Base-by-base conservation (phyloP, 192 early-diverging fungal genomes). In the Coemansia sp. region DNA sequence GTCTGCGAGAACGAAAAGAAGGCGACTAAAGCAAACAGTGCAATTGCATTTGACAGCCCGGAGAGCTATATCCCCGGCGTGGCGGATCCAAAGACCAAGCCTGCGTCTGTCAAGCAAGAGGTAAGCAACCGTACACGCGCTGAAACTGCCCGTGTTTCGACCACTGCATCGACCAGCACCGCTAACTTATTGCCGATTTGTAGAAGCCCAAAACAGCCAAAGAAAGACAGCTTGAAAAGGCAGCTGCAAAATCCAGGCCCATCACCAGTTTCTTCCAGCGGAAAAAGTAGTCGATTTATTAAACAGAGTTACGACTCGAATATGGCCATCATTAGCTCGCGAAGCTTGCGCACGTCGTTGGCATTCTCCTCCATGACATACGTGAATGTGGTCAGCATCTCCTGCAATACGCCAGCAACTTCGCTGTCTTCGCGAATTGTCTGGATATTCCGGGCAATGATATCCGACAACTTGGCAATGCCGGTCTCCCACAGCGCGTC, bases 401-500 rank as follows among this genome's bases (percentile, higher is more conserved):
- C 54, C 53, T 98, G 92, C 55, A 99, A 85, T 4, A 53, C 53
- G 26, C 72, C 60, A 31, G 92, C 63, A 27, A 95, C 94, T 44
- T 87, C 70, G 12, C 87, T 84, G 11, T 96, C 90, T 50, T 86
- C 81, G 10, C 80, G 69, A 53, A 94, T 93, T 8, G 85, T 85
- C 50, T 81, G 79, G 40, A 99, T 77, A 42, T 87, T 85, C 29
- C 89, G 84, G 5, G 85, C 83, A 29, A 98, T 76, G 40, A 92
- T 79, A 14, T 83, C 67, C 29, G 87, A 86, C 34, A 97, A 87
- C 64, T 92, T 89, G 19, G 80, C 81, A 5, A 87, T 90, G 5
- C 91, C 86, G 11, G 79, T 78, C 25, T 94, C 86, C 89, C 97
- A 99, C 30, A 99, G 82, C 14, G 81, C 78, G 55, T 98, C 95